Conservation (phyloP, 164 flowering plant species). For the Akebia trifoliata region DNA sequence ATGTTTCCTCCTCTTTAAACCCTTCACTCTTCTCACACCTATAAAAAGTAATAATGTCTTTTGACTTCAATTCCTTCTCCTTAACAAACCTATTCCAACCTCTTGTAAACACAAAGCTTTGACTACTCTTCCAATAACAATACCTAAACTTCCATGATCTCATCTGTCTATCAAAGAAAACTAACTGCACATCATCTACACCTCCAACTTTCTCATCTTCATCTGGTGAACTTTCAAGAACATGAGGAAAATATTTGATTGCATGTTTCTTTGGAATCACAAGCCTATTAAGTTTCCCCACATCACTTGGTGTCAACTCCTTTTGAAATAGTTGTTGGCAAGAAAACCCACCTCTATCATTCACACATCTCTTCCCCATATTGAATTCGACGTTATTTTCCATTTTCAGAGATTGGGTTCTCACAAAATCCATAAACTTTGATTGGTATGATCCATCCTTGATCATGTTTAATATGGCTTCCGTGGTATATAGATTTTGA, state of each 20-base stretch:
- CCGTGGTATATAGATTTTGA: constrained; percentile 29
- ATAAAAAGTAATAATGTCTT: constrained; percentile 48
- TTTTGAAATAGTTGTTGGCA: constrained; percentile 59
- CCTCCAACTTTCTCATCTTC: constrained; percentile 17
- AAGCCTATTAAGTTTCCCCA: constrained; percentile 78
- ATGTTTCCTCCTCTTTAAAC: constrained; percentile 1
- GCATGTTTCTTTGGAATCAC: constrained; percentile 84
- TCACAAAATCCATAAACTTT: constrained; percentile 32
- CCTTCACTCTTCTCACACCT: constrained; percentile 22
- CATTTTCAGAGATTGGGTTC: constrained; percentile 4
- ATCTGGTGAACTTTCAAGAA: constrained; percentile 13
- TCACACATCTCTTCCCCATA: not conserved
- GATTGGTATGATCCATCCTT: constrained; percentile 51
- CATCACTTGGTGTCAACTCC: constrained; percentile 89
- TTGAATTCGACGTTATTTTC: constrained; percentile 2
- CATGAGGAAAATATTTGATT: constrained; percentile 39
- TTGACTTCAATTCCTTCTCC: constrained; percentile 48
- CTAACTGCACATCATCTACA: constrained; percentile 30
- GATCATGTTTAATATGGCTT: constrained; percentile 46
- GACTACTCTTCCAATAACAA: constrained; percentile 87
- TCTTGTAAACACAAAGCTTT: constrained; percentile 70
- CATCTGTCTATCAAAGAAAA: constrained; percentile 40
- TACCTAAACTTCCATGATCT: constrained; percentile 67
- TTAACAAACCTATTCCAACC: constrained; percentile 76
- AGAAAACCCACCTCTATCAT: constrained; percentile 18